These are phyloP conservation scores for Lophiostoma macrostomum DNA, from an alignment of 495 filamentous ascomycete genomes.

Conservation along the genomic window DNA sequence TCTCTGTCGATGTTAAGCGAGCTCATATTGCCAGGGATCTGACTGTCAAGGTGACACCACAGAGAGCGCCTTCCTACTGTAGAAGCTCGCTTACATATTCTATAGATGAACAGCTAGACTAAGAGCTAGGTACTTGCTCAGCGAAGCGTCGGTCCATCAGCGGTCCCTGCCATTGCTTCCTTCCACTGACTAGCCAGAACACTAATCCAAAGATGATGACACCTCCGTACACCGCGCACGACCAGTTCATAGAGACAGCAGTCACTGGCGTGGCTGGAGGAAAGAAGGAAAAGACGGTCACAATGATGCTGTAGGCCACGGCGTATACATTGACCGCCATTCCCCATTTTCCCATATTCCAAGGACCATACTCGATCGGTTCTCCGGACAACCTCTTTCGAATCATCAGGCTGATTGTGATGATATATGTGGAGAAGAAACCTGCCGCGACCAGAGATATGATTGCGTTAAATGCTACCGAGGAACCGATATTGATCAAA, in stretches of 20 bases:
- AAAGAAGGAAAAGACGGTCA: constrained; percentile 27
- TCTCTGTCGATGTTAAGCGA: not conserved
- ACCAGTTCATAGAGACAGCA: constrained; percentile 28
- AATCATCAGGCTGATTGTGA: constrained; percentile 17
- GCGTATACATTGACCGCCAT: constrained; percentile 28
- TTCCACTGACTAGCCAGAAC: constrained; percentile 4
- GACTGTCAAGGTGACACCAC: not conserved
- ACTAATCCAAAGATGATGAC: constrained; percentile 12
- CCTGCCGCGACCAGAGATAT: constrained; percentile 23
- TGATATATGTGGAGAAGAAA: constrained; percentile 18
- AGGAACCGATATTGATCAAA: constrained; percentile 33
- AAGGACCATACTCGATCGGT: constrained; percentile 14
- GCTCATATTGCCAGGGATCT: not conserved
- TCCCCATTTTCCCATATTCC: constrained; percentile 15
- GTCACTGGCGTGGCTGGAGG: constrained; percentile 9
- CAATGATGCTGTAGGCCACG: constrained; percentile 12
- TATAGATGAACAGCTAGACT: not conserved
- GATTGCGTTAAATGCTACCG: constrained; percentile 31
- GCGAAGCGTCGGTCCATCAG: constrained; percentile 5
- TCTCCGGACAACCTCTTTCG: constrained; percentile 6
- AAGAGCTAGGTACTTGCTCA: not conserved
- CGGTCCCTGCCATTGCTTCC: constrained; percentile 11
- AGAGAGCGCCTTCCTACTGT: no score
- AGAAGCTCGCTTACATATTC: not conserved
- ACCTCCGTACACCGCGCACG: constrained; percentile 23